Base-by-base conservation (phyloP, 768 basidiomycete genomes). In the Russula abietina region DNA sequence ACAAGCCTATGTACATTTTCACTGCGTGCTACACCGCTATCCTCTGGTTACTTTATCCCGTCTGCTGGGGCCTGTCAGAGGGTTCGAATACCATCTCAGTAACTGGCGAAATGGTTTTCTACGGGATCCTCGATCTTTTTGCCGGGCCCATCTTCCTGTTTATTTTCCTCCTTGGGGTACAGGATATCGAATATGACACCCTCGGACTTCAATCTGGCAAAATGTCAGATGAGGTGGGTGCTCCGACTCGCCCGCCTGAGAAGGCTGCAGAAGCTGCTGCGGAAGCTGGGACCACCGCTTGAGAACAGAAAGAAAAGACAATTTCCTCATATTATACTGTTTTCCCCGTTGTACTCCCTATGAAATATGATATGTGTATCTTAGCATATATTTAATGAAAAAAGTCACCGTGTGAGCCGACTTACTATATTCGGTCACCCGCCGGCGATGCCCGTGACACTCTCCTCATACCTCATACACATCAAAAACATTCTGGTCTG, bases 1-100 rank as follows among this genome's bases (percentile, higher is more conserved):
- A 50, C 32, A 64, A 45, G 58, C 1, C 14, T 7, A 0, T 22
- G 2, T 64, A 60, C 32, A 24, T 24, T 9, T 0, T 2, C 9
- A 10, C 1, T 14, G 62, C 58, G 17, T 11, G 16, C 7, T 60
- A 64, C 39, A 26, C 83, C 64, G 73, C 77, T n/a, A 74, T 82
- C 70, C 70, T 85, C 65, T 83, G 81, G 78, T 52, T 80, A 57
- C 64, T 83, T 33, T 85, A 86, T 71, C 81, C 84, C 10, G 75
- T 86, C 62, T 76, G 75, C 36, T 85, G 83, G 84, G 84, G 77
- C 58, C 70, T 79, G 48, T 75, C 76, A n/a, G 84, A 84, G 59
- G 83, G 83, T 38, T 74, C 74, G 4, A 80, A 83, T 70, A 74
- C 73, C 41, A 80, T 86, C 68, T 70, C 76, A 1, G 77, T 80